Evolutionary conservation across 305 asterid species (phyloP), one percentile per base, ranked within the genome.

Genomic region (Euphrasia arctica): DNA sequence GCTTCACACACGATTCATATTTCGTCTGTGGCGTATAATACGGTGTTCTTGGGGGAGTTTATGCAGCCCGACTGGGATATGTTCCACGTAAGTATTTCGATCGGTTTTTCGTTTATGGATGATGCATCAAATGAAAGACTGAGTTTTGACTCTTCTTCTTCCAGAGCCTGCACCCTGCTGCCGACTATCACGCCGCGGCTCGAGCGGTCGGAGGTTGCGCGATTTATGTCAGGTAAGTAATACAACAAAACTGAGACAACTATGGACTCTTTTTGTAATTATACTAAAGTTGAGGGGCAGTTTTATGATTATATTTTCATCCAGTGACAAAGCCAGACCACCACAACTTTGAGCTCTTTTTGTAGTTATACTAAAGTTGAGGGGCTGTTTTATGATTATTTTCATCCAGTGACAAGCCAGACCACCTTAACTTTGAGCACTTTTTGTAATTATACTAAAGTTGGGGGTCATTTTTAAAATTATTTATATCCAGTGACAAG

Each of bases 11-110:
- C 99, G 63, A 85, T 93, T 62, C 99, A 93, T 60, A 90, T 93
- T 50, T 85, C 97, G 2, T 83, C 96, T 0, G 99, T 93, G 25
- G 96, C 97, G 45, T 93, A 93, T 70, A 93, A 93, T 70, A 81
- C 97, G 0, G 54, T 93, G 0, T 93, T 93, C 78, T 78, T 93
- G 67, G 99, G 99, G 63, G 99, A 93, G 57, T 90, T 90, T 54
- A 88, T 88, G 96, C 96, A 90, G 67, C 90, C 97, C 9, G 99
- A 93, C 70, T 93, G 97, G 99, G 99, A 93, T 77, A 93, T 93
- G 99, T 93, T 93, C 75, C 99, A 93, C 22, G 99, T 93, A 68
- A 78, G 96, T 75, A 58, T 60, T 65, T 31, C 3, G 2, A 14
- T 12, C 27, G 27, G 27, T 25, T 25, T 25, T 25, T 25, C 27